A percentile compares a stretch with the other conserved stretches of the same genome.
phyloP scores from a whole-genome alignment of 257 asterid genomes.

The Solanum piurae region DNA sequence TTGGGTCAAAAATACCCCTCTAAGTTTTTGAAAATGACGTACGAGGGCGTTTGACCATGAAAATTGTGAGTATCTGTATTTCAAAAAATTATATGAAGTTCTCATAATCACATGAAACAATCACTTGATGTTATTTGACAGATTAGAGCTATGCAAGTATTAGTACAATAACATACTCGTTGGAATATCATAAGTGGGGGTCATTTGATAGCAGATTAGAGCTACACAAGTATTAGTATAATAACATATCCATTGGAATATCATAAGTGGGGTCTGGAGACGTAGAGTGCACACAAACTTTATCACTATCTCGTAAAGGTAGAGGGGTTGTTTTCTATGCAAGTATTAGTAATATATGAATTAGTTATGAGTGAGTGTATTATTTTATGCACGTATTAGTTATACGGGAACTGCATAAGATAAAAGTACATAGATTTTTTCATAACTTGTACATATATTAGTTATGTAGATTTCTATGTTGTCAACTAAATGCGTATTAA shows the following conservation, averaged over 20 bases:
- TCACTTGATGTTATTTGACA: not conserved
- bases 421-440: too few relatives aligned
- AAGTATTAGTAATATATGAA: not conserved
- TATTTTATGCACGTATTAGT: not conserved
- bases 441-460: not conserved
- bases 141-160: not conserved
- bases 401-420: not conserved
- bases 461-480: too few relatives aligned
- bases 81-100: too few relatives aligned
- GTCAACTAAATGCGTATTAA: too few relatives aligned
- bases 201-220: not conserved
- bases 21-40: not conserved
- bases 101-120: not conserved
- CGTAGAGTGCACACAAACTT: fast-evolving
- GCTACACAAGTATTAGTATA: too few relatives aligned
- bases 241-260: too few relatives aligned
- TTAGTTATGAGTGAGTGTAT: not conserved
- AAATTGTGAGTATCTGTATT: not conserved
- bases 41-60: not conserved
- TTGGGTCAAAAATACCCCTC: not conserved
- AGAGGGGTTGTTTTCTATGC: not conserved
- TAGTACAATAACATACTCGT: fast-evolving
- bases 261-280: not conserved
- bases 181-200: too few relatives aligned
- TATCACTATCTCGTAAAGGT: not conserved